These are phyloP conservation scores for Symbiotaphrina buchneri DNA, from an alignment of 495 filamentous ascomycete genomes.

Conservation along the genomic window DNA sequence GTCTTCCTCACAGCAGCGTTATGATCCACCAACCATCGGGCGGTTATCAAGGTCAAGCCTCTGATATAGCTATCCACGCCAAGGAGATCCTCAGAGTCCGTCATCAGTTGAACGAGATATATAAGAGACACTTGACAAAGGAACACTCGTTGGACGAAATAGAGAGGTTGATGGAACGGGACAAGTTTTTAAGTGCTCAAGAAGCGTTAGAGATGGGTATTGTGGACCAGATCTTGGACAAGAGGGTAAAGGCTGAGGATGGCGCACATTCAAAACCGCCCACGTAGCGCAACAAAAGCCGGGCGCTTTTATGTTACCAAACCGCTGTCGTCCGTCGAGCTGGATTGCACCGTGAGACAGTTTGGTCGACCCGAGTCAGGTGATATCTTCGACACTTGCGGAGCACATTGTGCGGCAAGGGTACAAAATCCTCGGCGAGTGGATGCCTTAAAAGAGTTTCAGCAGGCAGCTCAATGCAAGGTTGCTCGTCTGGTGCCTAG, in stretches of 20 bases:
- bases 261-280: no score
- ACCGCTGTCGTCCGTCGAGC: no score
- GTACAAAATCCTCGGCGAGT: no score
- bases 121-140: conserved; percentile 65
- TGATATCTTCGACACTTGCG: no score
- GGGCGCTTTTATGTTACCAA: no score
- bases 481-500: no score
- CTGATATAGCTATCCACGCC: conserved; percentile 88
- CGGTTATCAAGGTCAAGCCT: conserved; percentile 75
- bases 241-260: conserved; percentile 20
- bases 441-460: no score
- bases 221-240: conserved; percentile 67
- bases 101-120: conserved; percentile 73
- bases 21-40: conserved; percentile 95
- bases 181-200: conserved; percentile 76
- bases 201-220: conserved; percentile 81
- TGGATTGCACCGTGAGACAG: no score
- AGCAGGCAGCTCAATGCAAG: no score
- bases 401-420: no score
- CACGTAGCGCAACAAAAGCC: no score
- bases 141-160: conserved; percentile 52
- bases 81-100: conserved; percentile 85
- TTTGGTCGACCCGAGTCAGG: no score
- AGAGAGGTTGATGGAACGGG: conserved; percentile 87
- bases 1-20: conserved; percentile 73